Evolutionary conservation across 352 stramenopile genomes (phyloP).

Genomic region (Globisporangium camurandrum): DNA sequence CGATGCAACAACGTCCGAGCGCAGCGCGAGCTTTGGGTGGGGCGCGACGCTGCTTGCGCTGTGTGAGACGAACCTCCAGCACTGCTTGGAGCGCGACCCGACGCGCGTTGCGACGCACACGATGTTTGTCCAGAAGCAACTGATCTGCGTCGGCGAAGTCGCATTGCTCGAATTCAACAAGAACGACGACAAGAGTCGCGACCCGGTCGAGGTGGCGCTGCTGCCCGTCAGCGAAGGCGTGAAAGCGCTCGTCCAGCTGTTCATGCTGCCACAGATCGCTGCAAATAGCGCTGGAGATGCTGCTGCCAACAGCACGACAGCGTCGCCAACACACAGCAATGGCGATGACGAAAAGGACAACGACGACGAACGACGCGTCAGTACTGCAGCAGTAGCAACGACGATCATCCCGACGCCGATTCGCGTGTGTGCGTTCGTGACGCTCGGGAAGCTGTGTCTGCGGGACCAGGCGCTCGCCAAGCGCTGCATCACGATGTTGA

Average conservation of each 20-base stretch:
- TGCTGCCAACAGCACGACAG: no score
- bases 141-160: conserved; percentile 77
- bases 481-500: conserved; percentile 91
- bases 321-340: no score
- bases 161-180: conserved; percentile 75
- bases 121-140: conserved; percentile 59
- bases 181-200: conserved; percentile 52
- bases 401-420: conserved; percentile 74
- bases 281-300: conserved; percentile 12
- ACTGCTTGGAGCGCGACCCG: conserved; percentile 50
- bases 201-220: conserved; percentile 31
- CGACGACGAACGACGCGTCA: conserved; percentile 3
- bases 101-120: conserved; percentile 48
- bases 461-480: conserved; percentile 91
- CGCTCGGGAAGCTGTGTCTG: conserved; percentile 94
- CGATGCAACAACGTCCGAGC: conserved; percentile 27
- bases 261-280: conserved; percentile 61
- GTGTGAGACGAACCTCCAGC: conserved; percentile 53
- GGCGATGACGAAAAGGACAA: conserved; percentile 19
- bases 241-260: conserved; percentile 68
- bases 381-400: conserved; percentile 11
- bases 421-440: conserved; percentile 91
- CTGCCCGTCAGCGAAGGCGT: conserved; percentile 39
- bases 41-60: conserved; percentile 50
- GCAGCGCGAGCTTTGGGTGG: conserved; percentile 61